Base-by-base conservation (phyloP, 306 rosid genomes). In the Crotalaria pallida region DNA sequence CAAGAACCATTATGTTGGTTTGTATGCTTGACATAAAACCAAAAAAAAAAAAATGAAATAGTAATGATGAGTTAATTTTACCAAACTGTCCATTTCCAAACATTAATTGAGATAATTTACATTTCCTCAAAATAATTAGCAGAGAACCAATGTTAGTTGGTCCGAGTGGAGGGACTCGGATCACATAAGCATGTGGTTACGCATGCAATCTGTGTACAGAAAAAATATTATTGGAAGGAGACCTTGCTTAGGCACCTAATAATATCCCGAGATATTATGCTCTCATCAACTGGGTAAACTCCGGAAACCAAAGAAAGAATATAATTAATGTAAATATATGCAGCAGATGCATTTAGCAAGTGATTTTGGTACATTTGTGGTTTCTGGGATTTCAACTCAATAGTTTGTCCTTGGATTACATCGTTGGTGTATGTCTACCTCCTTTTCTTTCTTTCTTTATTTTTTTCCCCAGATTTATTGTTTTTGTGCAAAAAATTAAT, bases 11-110 rank as follows among this genome's bases (percentile, higher is more conserved):
- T 1, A 31, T 17, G 51, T 61, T 63, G 22, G 38, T 63, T 52
- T 57, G 47, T 22, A 21, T 57, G 71, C 71, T 65, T 70, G 78
- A 12, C 56, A 19, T 64, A 23, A 41, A 21, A n/a, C 10, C 11
- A 11, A 41, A 12, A 12, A 41, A 21, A 41, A 11, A 41, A 12
- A 12, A 41, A 21, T 50, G 23, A 60, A 23, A 43, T 29, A n/a
- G 56, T 15, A 16, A 7, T 63, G 12, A 2, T 49, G 6, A 7
- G 40, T 64, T 47, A 56, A 5, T 58, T 58, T 51, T 51, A 33
- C 29, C 34, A 36, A 29, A 31, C 56, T 16, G 49, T 57, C 50
- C 55, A 15, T 3, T 36, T 7, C 33, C 68, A 45, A 34, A 34
- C 33, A 45, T 57, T 65, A 56, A 29, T 66, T 45, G 0, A 13